Base-by-base conservation (phyloP, 2,329 filamentous ascomycete species). In the Ophiosphaerella korrae region DNA sequence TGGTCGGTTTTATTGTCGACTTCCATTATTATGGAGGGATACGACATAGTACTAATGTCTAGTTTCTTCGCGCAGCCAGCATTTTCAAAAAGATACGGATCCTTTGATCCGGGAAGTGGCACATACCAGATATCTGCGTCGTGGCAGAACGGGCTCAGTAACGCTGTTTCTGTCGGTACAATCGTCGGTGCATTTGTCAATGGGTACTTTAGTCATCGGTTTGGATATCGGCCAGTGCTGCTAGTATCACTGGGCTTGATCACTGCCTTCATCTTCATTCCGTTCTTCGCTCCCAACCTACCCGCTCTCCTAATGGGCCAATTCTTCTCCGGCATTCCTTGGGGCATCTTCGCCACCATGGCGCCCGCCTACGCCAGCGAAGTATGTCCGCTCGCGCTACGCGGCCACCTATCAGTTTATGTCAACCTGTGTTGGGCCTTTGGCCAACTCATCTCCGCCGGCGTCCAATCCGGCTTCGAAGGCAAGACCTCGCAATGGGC, bases 1-100 rank as follows among this genome's bases (percentile, higher is more conserved):
- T 96, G 89, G 89, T 90, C 87, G 64, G 67, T 94, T 31, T 77
- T 94, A 48, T 89, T 96, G 70, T 92, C 89, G 5, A 91, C 88
- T 0, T 90, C 87, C 70, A 92, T 95, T 68, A 84, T 84, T 60
- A 96, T 96, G 91, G 90, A 95, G 73, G 90, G 89, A 8, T 94
- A 91, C 75, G 90, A 95, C 69, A 81, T 93, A 53, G 85, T 83
- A 61, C 77, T 94, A 46, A 85, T 93, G 68, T 88, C 85, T 75
- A 90, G 89, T 71, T 90, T 93, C 67, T 91, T 82, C 52, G 76
- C 66, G 5, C 73, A 73, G 33, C 68, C 70, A 29, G 58, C 71
- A 13, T 77, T 79, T 67, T 67, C 75, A 37, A 43, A 60, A 39
- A 66, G 70, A 45, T 78, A 72, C 49, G 74, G 77, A 43, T 56